phyloP scores from a whole-genome alignment of 805 yeast genomes.

The Ogataea polymorpha region DNA sequence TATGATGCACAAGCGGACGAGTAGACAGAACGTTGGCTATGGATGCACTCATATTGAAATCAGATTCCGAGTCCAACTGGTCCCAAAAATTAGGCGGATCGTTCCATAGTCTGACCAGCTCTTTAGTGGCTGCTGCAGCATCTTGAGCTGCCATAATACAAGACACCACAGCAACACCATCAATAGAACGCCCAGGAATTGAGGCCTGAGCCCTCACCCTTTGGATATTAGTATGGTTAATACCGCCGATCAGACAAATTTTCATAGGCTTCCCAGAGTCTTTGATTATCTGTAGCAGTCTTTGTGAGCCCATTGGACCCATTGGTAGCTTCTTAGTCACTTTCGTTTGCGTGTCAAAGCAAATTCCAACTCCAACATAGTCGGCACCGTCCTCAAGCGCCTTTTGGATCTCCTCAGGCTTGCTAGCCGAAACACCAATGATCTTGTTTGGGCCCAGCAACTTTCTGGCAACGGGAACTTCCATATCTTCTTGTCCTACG shows the following conservation, averaged over 20 bases:
- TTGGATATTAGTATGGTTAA: conserved; percentile 59
- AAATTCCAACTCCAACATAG: conserved; percentile 82
- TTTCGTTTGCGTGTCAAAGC: conserved; percentile 74
- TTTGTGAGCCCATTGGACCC: conserved; percentile 67
- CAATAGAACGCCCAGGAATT: conserved; percentile 45
- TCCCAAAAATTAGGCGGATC: conserved; percentile 29
- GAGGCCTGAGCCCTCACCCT: conserved; percentile 52
- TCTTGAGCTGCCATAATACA: conserved; percentile 67
- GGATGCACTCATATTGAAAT: background rate
- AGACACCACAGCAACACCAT: conserved; percentile 90
- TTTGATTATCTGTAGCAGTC: conserved; percentile 47
- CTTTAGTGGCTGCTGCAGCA: conserved; percentile 50
- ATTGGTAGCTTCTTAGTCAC: conserved; percentile 51
- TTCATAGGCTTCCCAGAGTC: conserved; percentile 35
- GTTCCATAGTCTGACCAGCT: conserved; percentile 32
- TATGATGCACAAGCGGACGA: conserved; percentile 76
- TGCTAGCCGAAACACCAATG: conserved; percentile 73
- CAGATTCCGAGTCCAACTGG: background rate
- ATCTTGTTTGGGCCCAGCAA: conserved; percentile 72
- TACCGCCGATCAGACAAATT: conserved; percentile 81
- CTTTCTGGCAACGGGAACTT: conserved; percentile 51
- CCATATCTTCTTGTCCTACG: conserved; percentile 91
- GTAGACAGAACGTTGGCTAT: conserved; percentile 3
- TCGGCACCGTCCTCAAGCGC: conserved; percentile 55
- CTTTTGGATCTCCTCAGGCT: conserved; percentile 49